Evolutionary conservation across 2,329 filamentous ascomycete species (phyloP), one percentile per base, ranked within the genome.

Genomic region (Exutisphaerella laricina): DNA sequence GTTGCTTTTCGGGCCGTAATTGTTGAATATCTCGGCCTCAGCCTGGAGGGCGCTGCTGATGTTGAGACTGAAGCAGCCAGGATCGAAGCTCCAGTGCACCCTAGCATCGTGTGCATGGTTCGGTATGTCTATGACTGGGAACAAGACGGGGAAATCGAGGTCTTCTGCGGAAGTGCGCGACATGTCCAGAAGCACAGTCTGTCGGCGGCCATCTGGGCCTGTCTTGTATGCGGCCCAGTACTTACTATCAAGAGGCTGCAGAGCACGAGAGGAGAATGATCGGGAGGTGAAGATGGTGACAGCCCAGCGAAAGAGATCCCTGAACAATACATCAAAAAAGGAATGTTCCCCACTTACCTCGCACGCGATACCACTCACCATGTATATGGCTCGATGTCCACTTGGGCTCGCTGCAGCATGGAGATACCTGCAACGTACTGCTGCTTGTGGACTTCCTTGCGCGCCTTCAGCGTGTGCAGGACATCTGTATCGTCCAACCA

Each of bases 1-100:
- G 38, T 76, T 77, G 4, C 67, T 62, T 49, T 75, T 75, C 1
- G 72, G 67, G 0, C 68, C 73, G 42, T 76, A 77, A 51, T 76
- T 76, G 55, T 77, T 77, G 59, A 65, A 71, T 2, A 76, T 57
- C 47, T 75, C 67, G 3, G 63, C 59, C 5, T 67, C 70, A 4
- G 58, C 47, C 3, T 52, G 28, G 2, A 69, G 50, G 0, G 44
- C 43, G 4, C 68, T 60, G 3, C 63, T 58, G 18, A 66, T 48
- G 6, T 60, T 61, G 16, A 75, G 55, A 7, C 59, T 59, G 46
- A 73, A 73, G 2, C 54, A 47, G 6, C 58, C 63, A 3, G 57
- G 53, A 21, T 66, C 60, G 31, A 67, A 67, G 28, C 66, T 59
- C 73, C 73, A 76, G 25, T 69, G 64, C 1, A 73, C 71, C 41